Evolutionary conservation across 179 eudicot genomes (phyloP).

Genomic region (Silene vulgaris): DNA sequence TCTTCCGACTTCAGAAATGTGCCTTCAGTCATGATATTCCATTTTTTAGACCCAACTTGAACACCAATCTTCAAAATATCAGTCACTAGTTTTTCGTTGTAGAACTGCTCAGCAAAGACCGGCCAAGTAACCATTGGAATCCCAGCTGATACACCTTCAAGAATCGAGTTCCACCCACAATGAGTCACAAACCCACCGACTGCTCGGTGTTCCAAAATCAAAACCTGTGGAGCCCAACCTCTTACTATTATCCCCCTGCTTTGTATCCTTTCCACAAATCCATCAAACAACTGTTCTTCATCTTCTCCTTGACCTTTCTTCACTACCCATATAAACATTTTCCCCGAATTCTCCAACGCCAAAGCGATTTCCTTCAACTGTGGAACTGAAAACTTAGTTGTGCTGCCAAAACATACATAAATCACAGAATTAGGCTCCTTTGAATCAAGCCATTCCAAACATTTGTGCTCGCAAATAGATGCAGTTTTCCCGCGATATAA

Average conservation of each 20-base stretch:
- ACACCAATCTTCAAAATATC: conserved; percentile 31
- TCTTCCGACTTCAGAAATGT: conserved; percentile 11
- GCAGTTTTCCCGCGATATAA: conserved; percentile 24
- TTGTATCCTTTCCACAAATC: conserved; percentile 28
- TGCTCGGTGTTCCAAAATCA: conserved; percentile 29
- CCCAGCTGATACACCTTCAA: conserved; percentile 30
- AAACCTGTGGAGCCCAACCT: conserved; percentile 36
- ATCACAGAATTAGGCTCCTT: conserved; percentile 33
- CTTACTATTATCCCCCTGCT: conserved; percentile 28
- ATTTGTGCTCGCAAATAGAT: conserved; percentile 26
- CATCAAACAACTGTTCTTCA: conserved; percentile 19
- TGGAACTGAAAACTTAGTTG: conserved; percentile 12
- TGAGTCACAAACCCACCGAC: conserved; percentile 34
- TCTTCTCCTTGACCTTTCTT: conserved; percentile 10
- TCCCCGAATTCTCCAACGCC: conserved; percentile 36
- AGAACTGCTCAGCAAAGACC: conserved; percentile 28
- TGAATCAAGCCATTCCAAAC: conserved; percentile 35
- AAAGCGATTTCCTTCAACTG: conserved; percentile 37
- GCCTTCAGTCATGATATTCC: conserved; percentile 12
- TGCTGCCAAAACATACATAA: conserved; percentile 39
- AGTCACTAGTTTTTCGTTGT: conserved; percentile 29
- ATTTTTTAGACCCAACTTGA: conserved; percentile 25
- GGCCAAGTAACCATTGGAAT: conserved; percentile 38
- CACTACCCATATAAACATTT: conserved; percentile 40
- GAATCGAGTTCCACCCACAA: conserved; percentile 36